Evolutionary conservation across 495 filamentous ascomycete species (phyloP), one percentile per base, ranked within the genome.

Genomic region (Penicillium maclennaniae): DNA sequence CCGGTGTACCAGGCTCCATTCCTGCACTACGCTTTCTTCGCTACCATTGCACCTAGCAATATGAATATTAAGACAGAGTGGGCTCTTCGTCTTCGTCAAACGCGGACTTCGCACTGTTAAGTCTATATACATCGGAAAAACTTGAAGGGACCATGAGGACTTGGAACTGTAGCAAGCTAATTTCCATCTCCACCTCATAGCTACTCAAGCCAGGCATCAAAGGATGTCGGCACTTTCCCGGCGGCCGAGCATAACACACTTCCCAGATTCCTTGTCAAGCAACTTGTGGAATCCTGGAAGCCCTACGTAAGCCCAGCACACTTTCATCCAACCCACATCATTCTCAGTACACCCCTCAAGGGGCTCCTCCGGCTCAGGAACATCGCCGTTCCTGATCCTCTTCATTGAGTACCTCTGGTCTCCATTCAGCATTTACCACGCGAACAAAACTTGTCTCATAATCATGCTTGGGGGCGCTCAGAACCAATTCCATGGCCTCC

Each of bases 401-500:
- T 52, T 38, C 21, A 36, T 43, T 28, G 38, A 46, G 16, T 34
- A 36, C 23, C n/a, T 51, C 39, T 43, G 36, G 39, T 47, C 61
- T 38, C 62, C 60, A 66, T 20, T 43, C 43, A 23, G 50, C 60
- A 21, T 59, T 41, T 15, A 65, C 53, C 34, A 70, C 46, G 34
- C 57, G 52, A 44, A 68, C 58, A 47, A 49, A 62, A 17, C 53
- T 54, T 34, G 38, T 46, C 21, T 54, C 46, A 39, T 46, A 43
- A 37, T 42, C 51, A 21, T 28, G 16, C 2, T 31, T 16, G 14
- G 56, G 47, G 15, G 45, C 40, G 42, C 53, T 54, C 19, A 65
- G 54, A 42, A 67, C 61, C 0, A 54, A 65, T 17, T 62, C 51
- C 55, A 68, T 45, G 10, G 53, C 54, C 40, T 66, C 62, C 20